A percentile compares a stretch with the other conserved stretches of the same genome.
These are phyloP conservation scores for Pichia sp. DNA, from an alignment of 1,139 yeast species.

Conservation along the genomic window DNA sequence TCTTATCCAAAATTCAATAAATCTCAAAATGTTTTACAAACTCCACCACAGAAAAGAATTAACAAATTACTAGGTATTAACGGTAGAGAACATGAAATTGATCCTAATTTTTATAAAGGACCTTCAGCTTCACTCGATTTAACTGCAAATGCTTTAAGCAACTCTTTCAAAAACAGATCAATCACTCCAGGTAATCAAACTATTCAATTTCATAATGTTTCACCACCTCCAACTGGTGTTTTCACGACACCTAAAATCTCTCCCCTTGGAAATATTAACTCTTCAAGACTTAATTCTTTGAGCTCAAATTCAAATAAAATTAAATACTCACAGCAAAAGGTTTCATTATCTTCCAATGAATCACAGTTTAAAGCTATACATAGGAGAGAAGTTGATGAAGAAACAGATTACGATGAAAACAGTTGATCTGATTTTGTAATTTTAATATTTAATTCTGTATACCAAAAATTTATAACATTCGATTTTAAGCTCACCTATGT, in stretches of 20 bases:
- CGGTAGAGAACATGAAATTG: conserved; percentile 2
- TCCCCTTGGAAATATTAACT: not conserved
- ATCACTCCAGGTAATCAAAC: not conserved
- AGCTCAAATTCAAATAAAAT: not conserved
- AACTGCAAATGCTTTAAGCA: not conserved
- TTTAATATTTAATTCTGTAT: too few species aligned
- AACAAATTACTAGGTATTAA: not conserved
- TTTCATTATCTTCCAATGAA: too few species aligned
- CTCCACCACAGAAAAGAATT: not conserved
- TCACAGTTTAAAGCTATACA: not conserved
- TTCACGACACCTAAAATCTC: not conserved
- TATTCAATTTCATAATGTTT: not conserved
- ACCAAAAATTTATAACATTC: too few species aligned
- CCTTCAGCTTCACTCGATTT: not conserved
- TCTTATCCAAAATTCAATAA: not conserved
- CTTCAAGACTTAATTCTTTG: not conserved
- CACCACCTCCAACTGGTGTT: conserved; percentile 1
- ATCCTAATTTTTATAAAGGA: conserved; percentile 6
- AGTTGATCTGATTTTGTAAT: not conserved
- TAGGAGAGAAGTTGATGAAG: conserved; percentile 1
- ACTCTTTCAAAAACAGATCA: not conserved
- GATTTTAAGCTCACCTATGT: too few species aligned
- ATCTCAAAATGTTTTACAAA: not conserved
- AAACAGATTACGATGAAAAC: conserved; percentile 7
- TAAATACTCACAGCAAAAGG: not conserved